Percentiles rank a stretch among this genome's conserved stretches.
Evolutionary conservation across 2,329 filamentous ascomycete species (phyloP).

Genomic region (Epichloe festucae): DNA sequence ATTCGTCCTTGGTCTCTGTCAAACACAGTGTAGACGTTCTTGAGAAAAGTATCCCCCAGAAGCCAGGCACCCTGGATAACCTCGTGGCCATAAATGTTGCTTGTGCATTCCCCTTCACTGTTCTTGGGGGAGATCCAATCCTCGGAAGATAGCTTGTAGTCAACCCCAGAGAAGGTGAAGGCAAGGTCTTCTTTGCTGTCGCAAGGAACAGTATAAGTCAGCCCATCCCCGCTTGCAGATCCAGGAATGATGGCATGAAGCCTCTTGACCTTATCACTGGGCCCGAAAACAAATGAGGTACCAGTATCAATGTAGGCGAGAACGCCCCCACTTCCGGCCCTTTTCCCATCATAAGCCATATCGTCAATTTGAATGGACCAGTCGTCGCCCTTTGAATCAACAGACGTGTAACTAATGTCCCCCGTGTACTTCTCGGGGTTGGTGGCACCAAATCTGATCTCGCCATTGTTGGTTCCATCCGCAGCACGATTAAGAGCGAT

Average conservation of each 20-base stretch:
- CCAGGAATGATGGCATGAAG: slow-evolving; percentile 57
- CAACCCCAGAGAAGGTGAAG: slow-evolving; percentile 54
- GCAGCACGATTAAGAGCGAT: slow-evolving; percentile 55
- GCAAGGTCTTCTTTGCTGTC: slow-evolving; percentile 46
- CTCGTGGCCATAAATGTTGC: slow-evolving; percentile 62
- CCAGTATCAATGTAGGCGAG: slow-evolving; percentile 72
- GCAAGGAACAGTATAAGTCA: slow-evolving; percentile 63
- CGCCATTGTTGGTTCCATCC: slow-evolving; percentile 57
- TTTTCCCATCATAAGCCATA: slow-evolving; percentile 46
- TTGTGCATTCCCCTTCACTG: slow-evolving; percentile 41
- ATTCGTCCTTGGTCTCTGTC: slow-evolving; percentile 57
- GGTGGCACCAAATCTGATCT: slow-evolving; percentile 62
- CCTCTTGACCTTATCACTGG: slow-evolving; percentile 48
- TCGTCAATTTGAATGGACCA: slow-evolving; percentile 66
- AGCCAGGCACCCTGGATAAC: slow-evolving; percentile 60
- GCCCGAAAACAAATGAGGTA: slow-evolving; percentile 67
- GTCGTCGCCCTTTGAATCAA: slow-evolving; percentile 37
- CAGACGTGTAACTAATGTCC: slow-evolving; percentile 50
- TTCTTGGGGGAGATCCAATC: slow-evolving; percentile 53
- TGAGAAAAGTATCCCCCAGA: slow-evolving; percentile 75
- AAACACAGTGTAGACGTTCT: slow-evolving; percentile 81
- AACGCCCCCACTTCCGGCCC: slow-evolving; percentile 39
- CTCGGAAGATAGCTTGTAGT: slow-evolving; percentile 51
- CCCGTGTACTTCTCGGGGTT: slow-evolving; percentile 57
- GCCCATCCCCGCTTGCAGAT: slow-evolving; percentile 40